phyloP scores from a whole-genome alignment of 495 filamentous ascomycete genomes.

The Chaetomium cochliodes region DNA sequence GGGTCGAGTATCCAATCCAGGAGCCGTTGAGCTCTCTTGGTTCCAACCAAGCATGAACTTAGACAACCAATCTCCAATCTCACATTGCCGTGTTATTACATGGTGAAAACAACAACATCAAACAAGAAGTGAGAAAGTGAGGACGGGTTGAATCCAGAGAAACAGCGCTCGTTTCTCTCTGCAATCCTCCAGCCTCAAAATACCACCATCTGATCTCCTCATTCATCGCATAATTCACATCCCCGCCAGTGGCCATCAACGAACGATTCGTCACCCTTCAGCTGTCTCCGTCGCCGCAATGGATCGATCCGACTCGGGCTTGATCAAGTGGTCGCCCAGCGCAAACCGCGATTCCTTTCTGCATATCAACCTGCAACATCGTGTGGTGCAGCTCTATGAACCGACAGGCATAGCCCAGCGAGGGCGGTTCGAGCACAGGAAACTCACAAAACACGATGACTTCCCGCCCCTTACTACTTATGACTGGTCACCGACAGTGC shows the following conservation, averaged over 20 bases:
- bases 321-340: slow-evolving; percentile 87
- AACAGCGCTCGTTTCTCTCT: background rate
- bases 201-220: background rate
- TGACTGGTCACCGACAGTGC: slow-evolving; percentile 80
- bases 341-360: slow-evolving; percentile 67
- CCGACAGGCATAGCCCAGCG: slow-evolving; percentile 59
- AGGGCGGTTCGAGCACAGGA: slow-evolving; percentile 62
- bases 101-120: background rate
- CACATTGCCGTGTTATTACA: background rate
- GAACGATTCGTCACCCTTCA: too few relatives aligned
- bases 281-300: slow-evolving; percentile 25
- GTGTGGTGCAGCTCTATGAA: slow-evolving; percentile 75
- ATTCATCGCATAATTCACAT: background rate
- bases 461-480: slow-evolving; percentile 87
- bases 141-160: slow-evolving; percentile 6
- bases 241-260: too few relatives aligned
- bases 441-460: slow-evolving; percentile 69
- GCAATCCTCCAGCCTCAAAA: slow-evolving; percentile 13
- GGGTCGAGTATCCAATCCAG: background rate
- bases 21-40: background rate
- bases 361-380: slow-evolving; percentile 76
- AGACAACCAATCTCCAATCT: background rate
- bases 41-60: background rate
- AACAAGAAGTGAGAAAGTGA: background rate
- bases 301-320: slow-evolving; percentile 54